Percentiles rank a stretch among this genome's conserved stretches.
Evolutionary conservation across 495 filamentous ascomycete genomes (phyloP).

Genomic region (Physcia stellaris): DNA sequence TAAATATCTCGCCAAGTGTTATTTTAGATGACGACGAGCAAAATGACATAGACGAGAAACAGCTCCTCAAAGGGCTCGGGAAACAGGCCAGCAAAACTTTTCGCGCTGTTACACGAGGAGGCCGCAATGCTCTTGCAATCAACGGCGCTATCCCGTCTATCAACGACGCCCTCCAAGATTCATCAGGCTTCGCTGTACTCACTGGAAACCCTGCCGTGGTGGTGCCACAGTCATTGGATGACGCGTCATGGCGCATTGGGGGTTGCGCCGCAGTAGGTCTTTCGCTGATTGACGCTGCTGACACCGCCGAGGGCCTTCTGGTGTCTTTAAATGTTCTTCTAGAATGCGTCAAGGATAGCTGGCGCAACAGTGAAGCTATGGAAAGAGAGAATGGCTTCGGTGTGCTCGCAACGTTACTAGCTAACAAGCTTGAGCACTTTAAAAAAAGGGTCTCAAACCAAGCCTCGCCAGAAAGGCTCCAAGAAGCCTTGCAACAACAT

Average conservation of each 20-base stretch:
- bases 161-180: constrained; percentile 69
- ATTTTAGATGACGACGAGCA: constrained; percentile 64
- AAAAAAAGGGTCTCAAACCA: constrained; percentile 10
- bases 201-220: constrained; percentile 75
- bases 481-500: not conserved
- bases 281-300: constrained; percentile 66
- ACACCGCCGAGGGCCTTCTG: constrained; percentile 51
- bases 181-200: constrained; percentile 67
- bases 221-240: constrained; percentile 70
- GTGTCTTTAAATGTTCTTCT: constrained; percentile 73
- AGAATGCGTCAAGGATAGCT: constrained; percentile 69
- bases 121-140: constrained; percentile 65
- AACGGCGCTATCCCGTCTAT: constrained; percentile 81
- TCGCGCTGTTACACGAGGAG: constrained; percentile 54
- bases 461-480: constrained; percentile 10
- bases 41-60: constrained; percentile 54
- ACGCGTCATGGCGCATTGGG: constrained; percentile 82
- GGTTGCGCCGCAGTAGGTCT: constrained; percentile 75
- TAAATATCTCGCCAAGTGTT: constrained; percentile 69
- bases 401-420: constrained; percentile 64
- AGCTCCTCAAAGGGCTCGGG: constrained; percentile 63
- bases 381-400: constrained; percentile 89
- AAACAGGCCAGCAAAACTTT: constrained; percentile 59
- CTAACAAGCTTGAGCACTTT: constrained; percentile 49
- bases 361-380: constrained; percentile 98